Evolutionary conservation across 2,329 filamentous ascomycete species (phyloP).

Genomic region (Fusarium marasasianum): DNA sequence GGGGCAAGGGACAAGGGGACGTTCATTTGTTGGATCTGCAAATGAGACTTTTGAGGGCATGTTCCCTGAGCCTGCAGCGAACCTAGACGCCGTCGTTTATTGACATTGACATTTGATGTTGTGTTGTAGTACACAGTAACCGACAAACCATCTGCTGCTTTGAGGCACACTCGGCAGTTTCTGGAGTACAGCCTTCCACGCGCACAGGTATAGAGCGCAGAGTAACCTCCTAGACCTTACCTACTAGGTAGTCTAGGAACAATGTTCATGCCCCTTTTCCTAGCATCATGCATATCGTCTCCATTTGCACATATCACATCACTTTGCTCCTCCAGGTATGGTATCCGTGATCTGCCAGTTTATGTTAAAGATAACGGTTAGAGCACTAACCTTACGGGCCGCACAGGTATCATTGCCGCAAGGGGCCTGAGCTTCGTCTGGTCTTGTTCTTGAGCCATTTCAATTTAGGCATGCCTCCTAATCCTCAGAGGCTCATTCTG

Average conservation of each 20-base stretch:
- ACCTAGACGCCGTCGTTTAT: slow-evolving; percentile 9
- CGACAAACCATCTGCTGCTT: slow-evolving; percentile 1
- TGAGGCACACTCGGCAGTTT: background rate
- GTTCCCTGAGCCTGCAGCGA: slow-evolving; percentile 22
- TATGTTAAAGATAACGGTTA: slow-evolving; percentile 1
- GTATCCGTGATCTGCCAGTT: background rate
- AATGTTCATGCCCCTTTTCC: slow-evolving; percentile 1
- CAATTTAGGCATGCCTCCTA: slow-evolving; percentile 6
- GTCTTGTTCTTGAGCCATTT: background rate
- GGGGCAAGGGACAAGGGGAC: slow-evolving; percentile 9
- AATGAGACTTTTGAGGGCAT: background rate
- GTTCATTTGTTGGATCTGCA: slow-evolving; percentile 30
- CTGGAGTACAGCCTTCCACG: background rate
- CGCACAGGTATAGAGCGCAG: slow-evolving; percentile 1
- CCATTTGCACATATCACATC: background rate
- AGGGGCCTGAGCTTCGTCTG: slow-evolving; percentile 26
- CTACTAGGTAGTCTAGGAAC: background rate
- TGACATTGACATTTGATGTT: slow-evolving; percentile 21
- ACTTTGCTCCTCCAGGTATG: background rate
- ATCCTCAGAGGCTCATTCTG: slow-evolving; percentile 1
- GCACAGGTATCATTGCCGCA: slow-evolving; percentile 16
- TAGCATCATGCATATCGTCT: background rate
- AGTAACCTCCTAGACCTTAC: background rate
- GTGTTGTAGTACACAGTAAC: slow-evolving; percentile 12
- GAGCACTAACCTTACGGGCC: slow-evolving; percentile 7